These are phyloP conservation scores for Hirsutella thompsonii DNA, from an alignment of 2,329 filamentous ascomycete species.

Conservation along the genomic window DNA sequence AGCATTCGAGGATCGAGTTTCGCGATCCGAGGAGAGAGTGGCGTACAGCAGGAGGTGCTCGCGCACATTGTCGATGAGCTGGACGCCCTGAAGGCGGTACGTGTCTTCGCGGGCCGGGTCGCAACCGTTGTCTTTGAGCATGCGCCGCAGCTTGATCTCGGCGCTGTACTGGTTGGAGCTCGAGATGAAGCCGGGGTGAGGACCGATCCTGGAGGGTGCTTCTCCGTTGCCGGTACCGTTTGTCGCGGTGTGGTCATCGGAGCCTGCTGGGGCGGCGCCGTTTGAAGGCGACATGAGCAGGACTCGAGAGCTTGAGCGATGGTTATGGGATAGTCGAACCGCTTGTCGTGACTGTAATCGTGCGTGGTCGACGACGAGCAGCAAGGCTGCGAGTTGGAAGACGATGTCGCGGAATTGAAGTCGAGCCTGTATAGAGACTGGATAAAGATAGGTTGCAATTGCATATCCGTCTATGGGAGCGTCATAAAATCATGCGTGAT, in stretches of 20 bases:
- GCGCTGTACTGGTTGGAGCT: conserved; percentile 60
- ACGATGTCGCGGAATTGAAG: too few relatives aligned
- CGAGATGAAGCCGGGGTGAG: conserved; percentile 34
- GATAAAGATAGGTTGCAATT: too few relatives aligned
- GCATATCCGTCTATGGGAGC: too few relatives aligned
- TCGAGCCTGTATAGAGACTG: too few relatives aligned
- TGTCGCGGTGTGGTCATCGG: background rate
- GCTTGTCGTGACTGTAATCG: too few relatives aligned
- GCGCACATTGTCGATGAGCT: conserved; percentile 78
- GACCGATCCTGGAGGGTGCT: conserved; percentile 15
- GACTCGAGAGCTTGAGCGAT: too few relatives aligned
- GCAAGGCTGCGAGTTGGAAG: too few relatives aligned
- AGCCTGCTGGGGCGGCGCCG: background rate
- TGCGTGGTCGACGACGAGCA: too few relatives aligned
- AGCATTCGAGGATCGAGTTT: too few relatives aligned
- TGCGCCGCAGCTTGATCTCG: conserved; percentile 66
- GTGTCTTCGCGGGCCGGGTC: conserved; percentile 69
- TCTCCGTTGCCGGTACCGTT: conserved; percentile 5
- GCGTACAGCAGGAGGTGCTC: conserved; percentile 65
- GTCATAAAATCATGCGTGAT: too few relatives aligned
- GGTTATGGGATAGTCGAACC: too few relatives aligned
- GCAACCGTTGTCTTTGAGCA: conserved; percentile 54
- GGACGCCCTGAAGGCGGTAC: conserved; percentile 72
- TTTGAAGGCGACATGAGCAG: too few relatives aligned
- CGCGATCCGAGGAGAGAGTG: conserved; percentile 4